These are phyloP conservation scores for Verbena officinalis DNA, from an alignment of 257 asterid species.

Conservation along the genomic window DNA sequence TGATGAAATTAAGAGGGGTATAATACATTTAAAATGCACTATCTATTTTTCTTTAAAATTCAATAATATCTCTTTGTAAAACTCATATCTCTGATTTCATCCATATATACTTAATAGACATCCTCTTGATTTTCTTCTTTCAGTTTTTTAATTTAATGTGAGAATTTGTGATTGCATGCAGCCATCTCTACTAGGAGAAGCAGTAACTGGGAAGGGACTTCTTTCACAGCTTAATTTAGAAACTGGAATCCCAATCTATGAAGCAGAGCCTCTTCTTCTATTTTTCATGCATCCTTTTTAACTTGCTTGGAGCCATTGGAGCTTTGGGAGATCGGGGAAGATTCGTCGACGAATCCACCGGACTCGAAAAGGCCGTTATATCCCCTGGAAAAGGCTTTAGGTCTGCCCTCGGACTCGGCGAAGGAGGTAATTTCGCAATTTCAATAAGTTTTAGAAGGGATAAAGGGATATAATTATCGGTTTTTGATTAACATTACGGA, in stretches of 20 bases:
- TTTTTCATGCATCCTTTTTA: constrained; percentile 69
- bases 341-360: constrained; percentile 60
- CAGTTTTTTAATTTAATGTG: too few relatives aligned
- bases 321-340: constrained; percentile 81
- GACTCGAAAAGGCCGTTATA: constrained; percentile 58
- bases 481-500: too few relatives aligned
- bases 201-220: constrained; percentile 70
- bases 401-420: constrained; percentile 54
- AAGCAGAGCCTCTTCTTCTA: constrained; percentile 46
- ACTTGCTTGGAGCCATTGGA: constrained; percentile 78
- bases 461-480: too few relatives aligned
- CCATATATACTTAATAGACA: too few relatives aligned
- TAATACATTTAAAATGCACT: too few relatives aligned
- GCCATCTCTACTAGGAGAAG: constrained; percentile 75
- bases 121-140: constrained; percentile 21
- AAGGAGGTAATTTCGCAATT: constrained; percentile 40
- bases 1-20: too few relatives aligned
- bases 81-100: too few relatives aligned
- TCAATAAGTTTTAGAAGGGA: neutral
- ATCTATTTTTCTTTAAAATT: too few relatives aligned
- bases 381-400: constrained; percentile 67
- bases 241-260: constrained; percentile 70
- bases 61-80: too few relatives aligned
- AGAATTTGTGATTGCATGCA: too few relatives aligned
- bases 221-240: constrained; percentile 64